A percentile compares a stretch with the other conserved stretches of the same genome.
These are phyloP conservation scores for Hordeum marinum DNA, from an alignment of 176 grass and related monocot species.

Conservation along the genomic window DNA sequence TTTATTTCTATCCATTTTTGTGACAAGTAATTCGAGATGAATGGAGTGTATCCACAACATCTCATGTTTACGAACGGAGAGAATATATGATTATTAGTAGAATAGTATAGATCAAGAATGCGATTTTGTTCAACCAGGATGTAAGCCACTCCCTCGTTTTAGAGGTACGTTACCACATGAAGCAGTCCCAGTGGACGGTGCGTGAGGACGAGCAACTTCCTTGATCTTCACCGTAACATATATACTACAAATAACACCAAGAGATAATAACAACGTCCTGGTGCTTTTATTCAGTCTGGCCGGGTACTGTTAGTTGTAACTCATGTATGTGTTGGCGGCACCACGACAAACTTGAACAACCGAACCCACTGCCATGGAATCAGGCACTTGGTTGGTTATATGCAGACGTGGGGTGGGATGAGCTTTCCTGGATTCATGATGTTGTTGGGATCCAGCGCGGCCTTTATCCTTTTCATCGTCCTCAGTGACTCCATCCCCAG, in stretches of 20 bases:
- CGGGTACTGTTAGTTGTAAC: background rate
- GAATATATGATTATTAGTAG: too few species aligned
- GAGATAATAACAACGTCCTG: background rate
- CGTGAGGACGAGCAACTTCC: background rate
- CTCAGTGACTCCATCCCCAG: conserved; percentile 78
- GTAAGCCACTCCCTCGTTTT: background rate
- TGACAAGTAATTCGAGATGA: too few species aligned
- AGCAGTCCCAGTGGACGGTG: background rate
- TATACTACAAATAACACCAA: background rate
- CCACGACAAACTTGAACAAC: background rate
- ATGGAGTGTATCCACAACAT: too few species aligned
- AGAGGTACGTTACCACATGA: background rate
- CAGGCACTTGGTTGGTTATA: conserved; percentile 17
- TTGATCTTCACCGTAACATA: background rate
- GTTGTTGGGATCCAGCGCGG: conserved; percentile 78
- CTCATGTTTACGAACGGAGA: too few species aligned
- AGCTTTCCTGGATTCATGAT: conserved; percentile 98
- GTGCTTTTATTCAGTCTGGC: background rate
- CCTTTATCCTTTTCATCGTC: conserved; percentile 99
- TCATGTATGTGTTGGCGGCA: background rate
- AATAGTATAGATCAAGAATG: background rate
- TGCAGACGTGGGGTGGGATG: conserved; percentile 89
- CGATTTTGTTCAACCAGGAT: background rate
- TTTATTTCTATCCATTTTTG: too few species aligned
- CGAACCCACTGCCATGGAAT: background rate